These are phyloP conservation scores for Globisporangium ultimum DNA, from an alignment of 352 stramenopile genomes.

Conservation along the genomic window DNA sequence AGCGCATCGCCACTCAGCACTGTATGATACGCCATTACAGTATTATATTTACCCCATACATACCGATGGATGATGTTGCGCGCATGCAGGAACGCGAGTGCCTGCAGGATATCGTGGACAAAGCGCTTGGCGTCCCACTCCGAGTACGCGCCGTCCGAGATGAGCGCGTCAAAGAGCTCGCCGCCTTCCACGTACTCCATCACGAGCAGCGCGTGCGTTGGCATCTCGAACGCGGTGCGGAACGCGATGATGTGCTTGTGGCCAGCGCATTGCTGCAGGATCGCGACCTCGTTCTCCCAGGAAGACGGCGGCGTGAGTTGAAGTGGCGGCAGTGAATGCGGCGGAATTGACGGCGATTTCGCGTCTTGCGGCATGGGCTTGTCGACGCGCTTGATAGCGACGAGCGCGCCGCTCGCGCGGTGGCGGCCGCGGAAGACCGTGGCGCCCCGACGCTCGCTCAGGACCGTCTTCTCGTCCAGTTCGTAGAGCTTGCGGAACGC, in stretches of 20 bases:
- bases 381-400: conserved; percentile 68
- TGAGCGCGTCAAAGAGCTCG: conserved; percentile 70
- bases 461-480: conserved; percentile 33
- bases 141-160: conserved; percentile 71
- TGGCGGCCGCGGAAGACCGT: conserved; percentile 43
- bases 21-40: too few relatives aligned
- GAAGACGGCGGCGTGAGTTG: conserved; percentile 1
- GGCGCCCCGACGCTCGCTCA: conserved; percentile 48
- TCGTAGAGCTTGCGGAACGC: conserved; percentile 35
- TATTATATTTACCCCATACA: too few relatives aligned
- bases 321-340: background rate
- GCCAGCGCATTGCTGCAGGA: conserved; percentile 42
- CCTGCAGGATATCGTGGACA: conserved; percentile 43
- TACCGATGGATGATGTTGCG: conserved; percentile 69
- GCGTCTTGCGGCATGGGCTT: conserved; percentile 22
- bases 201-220: conserved; percentile 47
- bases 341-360: background rate
- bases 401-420: conserved; percentile 23
- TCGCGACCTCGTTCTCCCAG: conserved; percentile 49
- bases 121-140: conserved; percentile 64
- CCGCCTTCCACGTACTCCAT: conserved; percentile 57
- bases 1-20: background rate
- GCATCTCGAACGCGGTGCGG: conserved; percentile 47
- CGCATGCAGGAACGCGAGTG: conserved; percentile 64
- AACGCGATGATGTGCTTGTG: conserved; percentile 61